Evolutionary conservation across 108 stramenopile species (phyloP).

Genomic region (Epithemia pelagica): DNA sequence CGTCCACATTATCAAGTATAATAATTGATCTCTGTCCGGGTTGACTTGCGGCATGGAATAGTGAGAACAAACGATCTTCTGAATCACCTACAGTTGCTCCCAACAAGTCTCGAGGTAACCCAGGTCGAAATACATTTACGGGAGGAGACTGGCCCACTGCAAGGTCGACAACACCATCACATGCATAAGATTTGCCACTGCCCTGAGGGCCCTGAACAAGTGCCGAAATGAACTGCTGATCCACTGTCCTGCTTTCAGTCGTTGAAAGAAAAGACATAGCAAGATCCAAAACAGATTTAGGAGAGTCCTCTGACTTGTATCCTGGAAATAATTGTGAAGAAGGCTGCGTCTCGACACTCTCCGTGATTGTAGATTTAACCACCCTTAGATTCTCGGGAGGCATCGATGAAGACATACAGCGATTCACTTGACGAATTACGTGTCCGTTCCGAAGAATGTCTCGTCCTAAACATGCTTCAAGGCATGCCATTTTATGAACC

Average conservation of each 20-base stretch:
- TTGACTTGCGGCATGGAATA: constrained; percentile 26
- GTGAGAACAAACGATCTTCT: constrained; percentile 54
- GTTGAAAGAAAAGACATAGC: no score
- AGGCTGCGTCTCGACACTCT: no score
- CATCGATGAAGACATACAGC: neutral
- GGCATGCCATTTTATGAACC: neutral
- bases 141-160: neutral
- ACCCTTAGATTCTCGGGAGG: neutral
- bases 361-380: neutral
- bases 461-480: neutral
- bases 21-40: neutral
- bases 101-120: constrained; percentile 39
- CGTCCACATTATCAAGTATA: constrained; percentile 68
- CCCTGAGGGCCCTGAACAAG: constrained; percentile 48
- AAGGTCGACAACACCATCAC: constrained; percentile 18
- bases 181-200: constrained; percentile 65
- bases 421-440: neutral
- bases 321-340: no score
- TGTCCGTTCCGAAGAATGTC: neutral
- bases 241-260: no score
- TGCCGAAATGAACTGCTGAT: neutral
- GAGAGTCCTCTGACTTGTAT: no score
- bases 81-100: constrained; percentile 49
- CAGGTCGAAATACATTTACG: constrained; percentile 40
- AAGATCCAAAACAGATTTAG: no score